A percentile compares a stretch with the other conserved stretches of the same genome.
Conservation (phyloP, 176 grass and related monocot species). For the Oryza meyeriana region DNA sequence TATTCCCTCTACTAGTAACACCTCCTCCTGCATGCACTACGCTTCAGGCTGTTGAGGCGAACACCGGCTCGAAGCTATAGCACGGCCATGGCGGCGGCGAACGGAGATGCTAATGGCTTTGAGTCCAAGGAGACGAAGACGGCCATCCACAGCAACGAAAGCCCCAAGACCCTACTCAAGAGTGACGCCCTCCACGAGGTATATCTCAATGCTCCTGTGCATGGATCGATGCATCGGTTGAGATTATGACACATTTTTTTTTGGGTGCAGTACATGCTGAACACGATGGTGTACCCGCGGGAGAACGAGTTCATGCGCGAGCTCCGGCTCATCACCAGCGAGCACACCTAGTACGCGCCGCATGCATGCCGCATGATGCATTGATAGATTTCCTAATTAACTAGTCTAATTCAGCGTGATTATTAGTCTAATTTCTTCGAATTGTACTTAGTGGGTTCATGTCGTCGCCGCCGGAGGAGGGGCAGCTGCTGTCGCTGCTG, state of each 20-base stretch:
- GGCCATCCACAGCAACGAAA: constrained; percentile 22
- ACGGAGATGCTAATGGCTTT: neutral
- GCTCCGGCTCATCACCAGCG: constrained; percentile 50
- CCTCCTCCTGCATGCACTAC: no score
- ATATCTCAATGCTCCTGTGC: neutral
- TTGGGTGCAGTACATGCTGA: constrained; percentile 55
- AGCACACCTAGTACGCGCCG: constrained; percentile 43
- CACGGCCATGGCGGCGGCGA: neutral
- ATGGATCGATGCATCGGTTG: neutral
- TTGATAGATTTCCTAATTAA: no score
- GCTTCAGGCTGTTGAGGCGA: no score
- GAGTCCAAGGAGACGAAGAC: neutral
- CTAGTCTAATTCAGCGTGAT: neutral
- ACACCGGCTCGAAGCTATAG: neutral
- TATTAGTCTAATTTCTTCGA: neutral
- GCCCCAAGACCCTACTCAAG: constrained; percentile 72
- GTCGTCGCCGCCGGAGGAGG: constrained; percentile 53
- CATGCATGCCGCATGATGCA: neutral
- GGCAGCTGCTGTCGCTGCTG: constrained; percentile 53
- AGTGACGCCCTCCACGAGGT: constrained; percentile 52
- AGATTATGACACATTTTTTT: no score
- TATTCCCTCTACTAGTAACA: no score
- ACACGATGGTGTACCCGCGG: constrained; percentile 64
- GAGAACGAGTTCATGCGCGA: constrained; percentile 68
- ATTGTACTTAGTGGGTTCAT: constrained; percentile 37